phyloP scores from a whole-genome alignment of 305 asterid genomes.

The Solanum hybrid region DNA sequence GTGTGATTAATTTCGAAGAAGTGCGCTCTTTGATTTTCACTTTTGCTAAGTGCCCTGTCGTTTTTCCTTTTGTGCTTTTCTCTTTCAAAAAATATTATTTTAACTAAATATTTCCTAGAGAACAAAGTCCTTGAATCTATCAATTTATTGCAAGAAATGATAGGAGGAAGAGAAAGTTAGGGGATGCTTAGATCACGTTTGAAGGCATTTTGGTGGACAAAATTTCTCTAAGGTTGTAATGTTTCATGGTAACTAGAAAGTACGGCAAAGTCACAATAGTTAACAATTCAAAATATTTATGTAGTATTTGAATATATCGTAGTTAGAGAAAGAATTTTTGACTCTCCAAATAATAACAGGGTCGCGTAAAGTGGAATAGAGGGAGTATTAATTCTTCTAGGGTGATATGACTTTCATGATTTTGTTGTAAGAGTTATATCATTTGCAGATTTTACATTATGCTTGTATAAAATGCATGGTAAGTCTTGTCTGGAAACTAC shows the following conservation, averaged over 20 bases:
- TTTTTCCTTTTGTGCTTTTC: neutral
- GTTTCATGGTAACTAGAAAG: neutral
- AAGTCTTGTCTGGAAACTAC: neutral
- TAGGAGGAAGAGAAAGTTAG: neutral
- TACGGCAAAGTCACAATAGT: neutral
- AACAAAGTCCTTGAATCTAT: neutral
- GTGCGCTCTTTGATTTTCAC: neutral
- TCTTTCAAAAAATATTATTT: neutral
- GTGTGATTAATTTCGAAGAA: neutral
- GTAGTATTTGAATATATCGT: neutral
- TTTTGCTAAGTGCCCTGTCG: neutral
- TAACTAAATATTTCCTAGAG: neutral
- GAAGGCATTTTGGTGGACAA: neutral
- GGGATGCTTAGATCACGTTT: neutral
- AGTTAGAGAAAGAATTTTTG: neutral
- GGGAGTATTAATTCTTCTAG: neutral
- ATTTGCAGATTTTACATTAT: neutral
- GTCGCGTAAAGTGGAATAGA: neutral
- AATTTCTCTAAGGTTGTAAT: neutral
- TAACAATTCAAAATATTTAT: neutral
- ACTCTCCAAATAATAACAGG: neutral
- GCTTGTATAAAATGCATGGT: neutral
- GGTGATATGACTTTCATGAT: neutral
- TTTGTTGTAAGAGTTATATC: neutral
- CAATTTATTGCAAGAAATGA: neutral